phyloP scores from a whole-genome alignment of 192 early-diverging fungal genomes.

The Obelidium mucronatum region DNA sequence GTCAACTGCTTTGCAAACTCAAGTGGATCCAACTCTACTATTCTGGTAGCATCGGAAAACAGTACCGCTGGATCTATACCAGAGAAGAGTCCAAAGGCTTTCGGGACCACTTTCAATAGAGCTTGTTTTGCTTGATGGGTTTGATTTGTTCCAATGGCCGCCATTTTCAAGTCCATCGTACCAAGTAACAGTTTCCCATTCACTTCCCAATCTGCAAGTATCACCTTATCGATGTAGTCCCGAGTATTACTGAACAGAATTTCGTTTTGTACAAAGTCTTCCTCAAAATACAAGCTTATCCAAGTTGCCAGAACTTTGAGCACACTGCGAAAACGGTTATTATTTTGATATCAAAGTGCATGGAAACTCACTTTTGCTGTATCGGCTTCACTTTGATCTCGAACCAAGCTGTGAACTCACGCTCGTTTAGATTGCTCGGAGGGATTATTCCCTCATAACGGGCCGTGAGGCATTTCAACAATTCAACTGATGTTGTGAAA shows the following conservation, averaged over 20 bases:
- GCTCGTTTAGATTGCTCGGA: slow-evolving; percentile 50
- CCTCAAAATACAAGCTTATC: slow-evolving; percentile 59
- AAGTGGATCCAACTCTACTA: slow-evolving; percentile 59
- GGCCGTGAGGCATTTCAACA: slow-evolving; percentile 50
- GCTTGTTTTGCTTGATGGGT: background rate
- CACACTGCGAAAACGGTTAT: slow-evolving; percentile 43
- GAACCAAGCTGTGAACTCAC: slow-evolving; percentile 49
- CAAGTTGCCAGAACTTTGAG: slow-evolving; percentile 49
- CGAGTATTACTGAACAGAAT: slow-evolving; percentile 49
- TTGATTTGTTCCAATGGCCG: background rate
- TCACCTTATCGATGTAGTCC: slow-evolving; percentile 53
- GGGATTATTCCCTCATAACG: slow-evolving; percentile 53
- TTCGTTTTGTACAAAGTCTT: slow-evolving; percentile 56
- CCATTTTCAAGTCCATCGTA: slow-evolving; percentile 33
- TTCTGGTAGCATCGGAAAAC: slow-evolving; percentile 34
- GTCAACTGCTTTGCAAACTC: slow-evolving; percentile 65
- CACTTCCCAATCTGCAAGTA: slow-evolving; percentile 51
- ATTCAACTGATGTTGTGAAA: slow-evolving; percentile 57
- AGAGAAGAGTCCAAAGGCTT: slow-evolving; percentile 9
- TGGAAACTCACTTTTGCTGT: slow-evolving; percentile 41
- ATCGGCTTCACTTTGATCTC: slow-evolving; percentile 55
- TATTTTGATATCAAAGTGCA: too few species aligned
- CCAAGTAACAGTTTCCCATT: slow-evolving; percentile 44
- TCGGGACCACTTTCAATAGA: slow-evolving; percentile 11
- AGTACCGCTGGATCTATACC: slow-evolving; percentile 39